These are phyloP conservation scores for Sungouiella thailandica DNA, from an alignment of 805 yeast species.

Conservation along the genomic window DNA sequence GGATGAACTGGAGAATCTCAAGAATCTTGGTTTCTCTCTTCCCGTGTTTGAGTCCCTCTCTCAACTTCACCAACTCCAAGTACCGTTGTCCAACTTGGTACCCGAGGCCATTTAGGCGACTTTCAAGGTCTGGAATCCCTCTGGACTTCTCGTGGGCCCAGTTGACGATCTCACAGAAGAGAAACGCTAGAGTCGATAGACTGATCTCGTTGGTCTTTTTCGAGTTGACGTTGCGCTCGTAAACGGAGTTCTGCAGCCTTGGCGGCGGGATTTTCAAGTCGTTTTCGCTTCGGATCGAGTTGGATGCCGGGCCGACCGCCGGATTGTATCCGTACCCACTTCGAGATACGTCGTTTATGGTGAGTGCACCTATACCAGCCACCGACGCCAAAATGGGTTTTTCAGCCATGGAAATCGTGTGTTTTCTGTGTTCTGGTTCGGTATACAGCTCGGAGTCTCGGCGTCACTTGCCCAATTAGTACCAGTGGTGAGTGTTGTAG, in stretches of 20 bases:
- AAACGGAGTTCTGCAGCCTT: constrained; percentile 53
- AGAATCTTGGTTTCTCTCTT: constrained; percentile 64
- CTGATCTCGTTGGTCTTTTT: constrained; percentile 66
- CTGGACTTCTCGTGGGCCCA: constrained; percentile 57
- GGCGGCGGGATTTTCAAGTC: too few species aligned
- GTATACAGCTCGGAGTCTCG: too few species aligned
- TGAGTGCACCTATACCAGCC: constrained; percentile 13
- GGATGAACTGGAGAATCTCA: constrained; percentile 67
- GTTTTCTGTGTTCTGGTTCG: too few species aligned
- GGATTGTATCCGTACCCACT: constrained; percentile 43
- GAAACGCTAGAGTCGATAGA: constrained; percentile 59
- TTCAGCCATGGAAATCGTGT: too few species aligned
- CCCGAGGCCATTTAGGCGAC: constrained; percentile 64
- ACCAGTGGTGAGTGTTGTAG: too few species aligned
- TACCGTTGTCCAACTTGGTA: constrained; percentile 71
- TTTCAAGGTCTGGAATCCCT: constrained; percentile 59
- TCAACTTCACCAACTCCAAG: constrained; percentile 61
- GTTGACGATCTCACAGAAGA: constrained; percentile 67
- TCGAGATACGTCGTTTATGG: constrained; percentile 12
- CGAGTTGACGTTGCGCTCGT: constrained; percentile 60
- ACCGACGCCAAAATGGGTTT: constrained; percentile 15
- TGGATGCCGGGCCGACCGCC: constrained; percentile 36
- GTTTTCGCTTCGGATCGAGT: constrained; percentile 31
- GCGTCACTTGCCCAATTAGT: too few species aligned
- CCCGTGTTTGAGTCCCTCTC: constrained; percentile 59